Base-by-base conservation (phyloP, 129 eudicot species). In the Pulicaria dysenterica region DNA sequence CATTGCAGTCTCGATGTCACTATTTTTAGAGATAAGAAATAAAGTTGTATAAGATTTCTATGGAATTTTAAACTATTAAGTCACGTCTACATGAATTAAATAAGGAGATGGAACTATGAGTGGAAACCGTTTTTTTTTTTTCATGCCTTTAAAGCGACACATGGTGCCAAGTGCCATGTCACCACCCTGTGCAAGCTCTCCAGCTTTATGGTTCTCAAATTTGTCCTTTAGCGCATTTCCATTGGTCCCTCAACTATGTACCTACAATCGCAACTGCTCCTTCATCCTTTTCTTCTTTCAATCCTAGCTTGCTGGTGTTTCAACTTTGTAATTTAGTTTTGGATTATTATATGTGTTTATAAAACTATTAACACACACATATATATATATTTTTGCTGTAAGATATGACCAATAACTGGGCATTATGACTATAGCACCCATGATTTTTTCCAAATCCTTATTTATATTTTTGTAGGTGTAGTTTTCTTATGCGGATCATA, bases 91-190 rank as follows among this genome's bases (percentile, higher is more conserved):
- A 24, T 24, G 31, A 24, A 24, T 24, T 1, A 24, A 24, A 24
- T 24, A 24, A 24, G 2, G 31, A 24, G 31, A 24, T 2, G 31
- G 31, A 24, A 24, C 1, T 24, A 24, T 24, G 31, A 24, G 31
- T 24, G 31, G 31, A 24, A 24, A 24, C 31, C 31, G 2, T 24
- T 24, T 24, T 24, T 24, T 24, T 24, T 24, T 59, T 38, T 36
- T 43, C 51, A 46, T 65, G 71, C 56, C 71, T 65, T 65, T 65
- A 65, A 65, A 65, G 71, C 71, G 56, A 65, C 56, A 56, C 71
- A 46, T 65, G 39, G 38, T 19, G 71, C 56, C 56, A 65, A 24
- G 1, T 24, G 31, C 31, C 31, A 24, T 16, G 54, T 65, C 71
- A 64, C 31, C 71, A 64, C 31, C 31, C 31, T 1, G 31, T 24